Percentiles rank a stretch among this genome's conserved stretches.
phyloP scores from a whole-genome alignment of 805 yeast species.

The Candida alai region DNA sequence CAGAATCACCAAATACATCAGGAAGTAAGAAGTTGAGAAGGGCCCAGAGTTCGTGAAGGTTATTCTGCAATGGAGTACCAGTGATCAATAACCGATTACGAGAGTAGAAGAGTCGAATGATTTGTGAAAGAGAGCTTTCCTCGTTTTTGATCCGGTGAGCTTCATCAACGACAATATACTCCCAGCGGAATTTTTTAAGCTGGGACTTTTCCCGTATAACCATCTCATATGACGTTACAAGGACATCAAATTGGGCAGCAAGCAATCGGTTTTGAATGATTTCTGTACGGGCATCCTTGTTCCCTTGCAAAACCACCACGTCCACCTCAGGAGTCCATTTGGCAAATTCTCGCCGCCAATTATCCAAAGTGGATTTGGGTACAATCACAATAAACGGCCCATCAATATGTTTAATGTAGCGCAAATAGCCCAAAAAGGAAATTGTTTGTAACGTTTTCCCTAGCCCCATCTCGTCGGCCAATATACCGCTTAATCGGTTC shows the following conservation, averaged over 20 bases:
- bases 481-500: slow-evolving; percentile 83
- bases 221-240: slow-evolving; percentile 90
- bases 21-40: slow-evolving; percentile 84
- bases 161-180: slow-evolving; percentile 89
- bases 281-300: slow-evolving; percentile 70
- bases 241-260: slow-evolving; percentile 80
- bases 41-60: slow-evolving; percentile 96
- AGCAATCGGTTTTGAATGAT: slow-evolving; percentile 58
- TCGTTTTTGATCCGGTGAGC: slow-evolving; percentile 97
- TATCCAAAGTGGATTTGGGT: slow-evolving; percentile 93
- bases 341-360: slow-evolving; percentile 93
- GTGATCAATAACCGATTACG: slow-evolving; percentile 82
- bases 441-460: slow-evolving; percentile 96
- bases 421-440: slow-evolving; percentile 81
- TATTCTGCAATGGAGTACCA: slow-evolving; percentile 95
- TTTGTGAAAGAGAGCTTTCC: slow-evolving; percentile 86
- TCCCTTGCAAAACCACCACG: slow-evolving; percentile 82
- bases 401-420: slow-evolving; percentile 70
- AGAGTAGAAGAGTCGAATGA: slow-evolving; percentile 83
- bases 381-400: slow-evolving; percentile 93
- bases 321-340: slow-evolving; percentile 96
- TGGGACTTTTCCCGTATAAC: slow-evolving; percentile 83
- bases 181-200: slow-evolving; percentile 84
- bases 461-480: slow-evolving; percentile 98
- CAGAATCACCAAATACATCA: slow-evolving; percentile 91